These are phyloP conservation scores for Thuidium tamariscinum DNA, from an alignment of 225 moss, liverwort and hornwort genomes.

Conservation along the genomic window DNA sequence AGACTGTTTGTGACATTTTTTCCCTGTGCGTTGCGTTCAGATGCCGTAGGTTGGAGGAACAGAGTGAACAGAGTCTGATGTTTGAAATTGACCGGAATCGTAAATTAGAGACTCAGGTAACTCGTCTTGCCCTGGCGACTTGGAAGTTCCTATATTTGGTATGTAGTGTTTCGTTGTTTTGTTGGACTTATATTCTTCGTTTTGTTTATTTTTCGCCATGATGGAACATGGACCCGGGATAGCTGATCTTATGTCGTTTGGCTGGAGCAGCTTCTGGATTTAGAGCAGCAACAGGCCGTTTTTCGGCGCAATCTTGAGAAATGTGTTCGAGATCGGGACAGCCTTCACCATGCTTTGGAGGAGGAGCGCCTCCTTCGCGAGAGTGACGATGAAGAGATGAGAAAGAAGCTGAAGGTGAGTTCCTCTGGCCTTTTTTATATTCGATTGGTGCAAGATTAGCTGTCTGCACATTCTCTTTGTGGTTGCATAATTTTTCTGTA, in stretches of 20 bases:
- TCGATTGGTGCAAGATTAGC: not conserved
- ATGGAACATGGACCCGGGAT: not conserved
- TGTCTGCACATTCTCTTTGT: not conserved
- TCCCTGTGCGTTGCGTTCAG: not conserved
- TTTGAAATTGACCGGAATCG: slow-evolving; percentile 40
- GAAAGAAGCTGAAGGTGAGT: slow-evolving; percentile 33
- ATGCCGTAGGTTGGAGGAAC: slow-evolving; percentile 32
- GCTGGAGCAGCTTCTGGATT: slow-evolving; percentile 26
- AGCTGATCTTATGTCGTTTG: not conserved
- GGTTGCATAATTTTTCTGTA: not conserved
- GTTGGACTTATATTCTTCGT: not conserved
- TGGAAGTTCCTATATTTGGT: not conserved
- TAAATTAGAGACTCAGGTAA: slow-evolving; percentile 31
- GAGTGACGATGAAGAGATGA: slow-evolving; percentile 43
- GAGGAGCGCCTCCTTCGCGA: slow-evolving; percentile 32
- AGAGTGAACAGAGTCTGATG: slow-evolving; percentile 29
- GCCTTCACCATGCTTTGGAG: slow-evolving; percentile 27
- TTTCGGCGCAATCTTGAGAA: slow-evolving; percentile 34
- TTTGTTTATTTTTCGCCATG: not conserved
- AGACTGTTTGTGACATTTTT: not conserved
- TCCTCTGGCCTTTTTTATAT: not conserved
- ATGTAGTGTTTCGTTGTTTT: not conserved
- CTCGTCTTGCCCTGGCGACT: not conserved
- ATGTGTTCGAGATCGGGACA: slow-evolving; percentile 27
- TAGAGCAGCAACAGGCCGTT: slow-evolving; percentile 29